Percentiles rank a stretch among this genome's conserved stretches.
phyloP scores from a whole-genome alignment of 495 filamentous ascomycete species.

The Lasiosphaeris hirsuta region DNA sequence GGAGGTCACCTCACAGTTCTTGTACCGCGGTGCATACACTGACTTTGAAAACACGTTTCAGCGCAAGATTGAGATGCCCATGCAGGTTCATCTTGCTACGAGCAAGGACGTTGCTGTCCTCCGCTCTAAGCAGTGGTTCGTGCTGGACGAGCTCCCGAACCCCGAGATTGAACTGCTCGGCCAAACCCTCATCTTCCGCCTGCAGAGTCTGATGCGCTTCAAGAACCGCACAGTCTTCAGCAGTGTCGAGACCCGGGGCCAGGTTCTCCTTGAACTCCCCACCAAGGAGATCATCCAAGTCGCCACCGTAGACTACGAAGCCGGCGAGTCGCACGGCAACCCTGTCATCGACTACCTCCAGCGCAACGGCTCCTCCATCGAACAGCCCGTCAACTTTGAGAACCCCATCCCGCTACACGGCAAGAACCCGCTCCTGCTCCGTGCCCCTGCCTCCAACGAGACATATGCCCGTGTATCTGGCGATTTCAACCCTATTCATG shows the following conservation, averaged over 20 bases:
- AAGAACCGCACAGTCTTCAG: conserved; percentile 94
- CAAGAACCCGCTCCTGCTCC: conserved; percentile 79
- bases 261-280: conserved; percentile 92
- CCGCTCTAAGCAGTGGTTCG: conserved; percentile 96
- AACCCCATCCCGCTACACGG: conserved; percentile 94
- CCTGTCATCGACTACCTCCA: conserved; percentile 95
- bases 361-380: conserved; percentile 86
- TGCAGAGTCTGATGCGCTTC: conserved; percentile 85
- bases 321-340: conserved; percentile 86
- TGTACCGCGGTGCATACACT: conserved; percentile 88
- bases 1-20: conserved; percentile 97
- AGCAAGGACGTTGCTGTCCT: conserved; percentile 91
- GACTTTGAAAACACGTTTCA: conserved; percentile 99
- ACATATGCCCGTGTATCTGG: conserved; percentile 96
- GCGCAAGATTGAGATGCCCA: conserved; percentile 90
- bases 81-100: conserved; percentile 83
- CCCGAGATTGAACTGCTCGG: conserved; percentile 81
- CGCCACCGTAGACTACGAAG: conserved; percentile 89
- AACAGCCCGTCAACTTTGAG: conserved; percentile 96
- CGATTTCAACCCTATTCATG: conserved; percentile 98
- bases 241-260: conserved; percentile 85
- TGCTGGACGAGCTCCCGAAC: conserved; percentile 56
- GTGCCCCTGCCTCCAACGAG: conserved; percentile 95
- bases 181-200: conserved; percentile 93
- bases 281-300: conserved; percentile 97